Base-by-base conservation (phyloP, 192 early-diverging fungal genomes). In the Coemansia sp. region DNA sequence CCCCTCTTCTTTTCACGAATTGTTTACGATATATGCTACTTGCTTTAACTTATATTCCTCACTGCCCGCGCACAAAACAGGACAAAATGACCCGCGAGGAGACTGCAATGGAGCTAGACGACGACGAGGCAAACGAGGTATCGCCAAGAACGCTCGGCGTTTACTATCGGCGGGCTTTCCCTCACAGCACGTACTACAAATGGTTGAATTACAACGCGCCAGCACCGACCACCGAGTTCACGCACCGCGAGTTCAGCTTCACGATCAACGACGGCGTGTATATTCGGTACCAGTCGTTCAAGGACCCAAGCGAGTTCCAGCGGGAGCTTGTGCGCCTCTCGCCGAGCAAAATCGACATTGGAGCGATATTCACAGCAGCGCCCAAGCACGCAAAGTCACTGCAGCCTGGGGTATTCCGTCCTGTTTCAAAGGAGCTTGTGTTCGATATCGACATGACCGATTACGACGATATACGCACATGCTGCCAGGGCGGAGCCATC, bases 391-490 rank as follows among this genome's bases (percentile, higher is more conserved):
- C 88, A 53, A 94, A 91, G 65, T 83, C 84, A 20, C 72, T 94
- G 17, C 68, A 74, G 34, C 83, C 89, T 2, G 83, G 84, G 5
- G 88, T 86, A 8, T 94, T 96, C 64, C 69, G 82, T 11, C 91
- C 97, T 0, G 71, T 87, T 10, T 82, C 92, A 54, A 90, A 94
- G 60, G 97, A 98, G 68, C 79, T 98, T 38, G 92, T 98, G 29
- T 94, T 98, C 84, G 97, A 98, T 89, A 96, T 98, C 61, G 97
- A 98, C 84, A 94, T 98, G 94, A 96, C 94, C 1, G 97, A 98
- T 76, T 98, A 98, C 65, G 96, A 98, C 73, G 95, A 97, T 31
- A 85, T 98, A 44, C 85, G 96, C 42, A 96, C 93, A 7, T 98
- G 96, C 70, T 98, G 94, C 82, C 86, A 68, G 65, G 94, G 92